Evolutionary conservation across 2,329 filamentous ascomycete genomes (phyloP), one percentile per base, ranked within the genome.

Genomic region (Blastomyces silverae): DNA sequence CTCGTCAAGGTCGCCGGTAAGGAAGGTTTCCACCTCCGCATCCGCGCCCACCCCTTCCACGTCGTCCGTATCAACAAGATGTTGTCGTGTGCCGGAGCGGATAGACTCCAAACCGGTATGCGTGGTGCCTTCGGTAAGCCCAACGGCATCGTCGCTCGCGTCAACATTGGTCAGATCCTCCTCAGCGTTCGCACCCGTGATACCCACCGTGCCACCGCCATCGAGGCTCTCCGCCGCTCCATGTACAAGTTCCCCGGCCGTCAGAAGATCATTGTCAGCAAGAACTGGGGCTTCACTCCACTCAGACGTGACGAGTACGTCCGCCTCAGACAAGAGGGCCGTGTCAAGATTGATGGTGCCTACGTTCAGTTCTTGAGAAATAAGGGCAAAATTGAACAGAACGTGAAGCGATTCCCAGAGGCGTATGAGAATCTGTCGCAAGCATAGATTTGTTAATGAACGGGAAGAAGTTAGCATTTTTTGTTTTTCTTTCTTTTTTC

Each of bases 41-140:
- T 88, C 76, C 85, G 94, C 79, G 92, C 92, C 79, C 94, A 99
- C 87, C 94, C 94, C 73, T 99, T 91, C 91, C 94, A 99, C 87
- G 94, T 99, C 84, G 90, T 99, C 87, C 94, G 94, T 84, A 99
- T 99, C 92, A 99, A 99, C 92, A 99, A 99, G 90, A 99, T 99
- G 94, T 93, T 99, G 91, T 97, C 94, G 80, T 99, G 94, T 83
- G 94, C 94, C 79, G 94, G 94, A 87, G 94, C 94, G 89, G 94
- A 99, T 97, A 92, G 94, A 89, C 87, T 99, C 83, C 94, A 99
- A 85, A 99, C 94, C 75, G 94, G 94, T 87, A 99, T 99, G 94
- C 93, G 94, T 89, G 94, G 94, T 89, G 94, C 94, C 76, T 99
- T 92, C 89, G 94, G 94, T 80, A 99, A 99, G 89, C 94, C 94